Conservation (phyloP, 768 basidiomycete genomes). For the Sporobolomyces roseus region DNA sequence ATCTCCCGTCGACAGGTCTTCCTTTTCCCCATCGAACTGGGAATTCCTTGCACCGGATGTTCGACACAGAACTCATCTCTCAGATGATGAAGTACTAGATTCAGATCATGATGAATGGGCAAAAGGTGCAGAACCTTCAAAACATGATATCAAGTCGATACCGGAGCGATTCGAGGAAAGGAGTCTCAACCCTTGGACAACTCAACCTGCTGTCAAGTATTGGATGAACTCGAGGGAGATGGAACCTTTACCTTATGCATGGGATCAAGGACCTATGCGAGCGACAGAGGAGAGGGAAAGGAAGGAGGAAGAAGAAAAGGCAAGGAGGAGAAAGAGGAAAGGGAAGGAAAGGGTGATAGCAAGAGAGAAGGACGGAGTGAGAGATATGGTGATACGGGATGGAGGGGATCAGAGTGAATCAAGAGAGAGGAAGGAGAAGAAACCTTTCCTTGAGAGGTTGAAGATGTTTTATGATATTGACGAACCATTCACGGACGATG, state of each 20-base stretch:
- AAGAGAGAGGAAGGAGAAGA: not conserved
- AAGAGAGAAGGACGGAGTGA: not conserved
- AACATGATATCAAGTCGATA: not conserved
- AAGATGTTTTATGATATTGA: conserved; percentile 12
- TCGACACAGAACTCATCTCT: not conserved
- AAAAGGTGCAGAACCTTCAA: not conserved
- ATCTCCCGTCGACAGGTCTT: not conserved
- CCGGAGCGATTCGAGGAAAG: not conserved
- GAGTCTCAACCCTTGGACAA: not conserved
- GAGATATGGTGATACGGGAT: not conserved
- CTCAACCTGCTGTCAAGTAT: not conserved
- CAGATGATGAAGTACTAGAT: not conserved
- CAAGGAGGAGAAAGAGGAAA: not conserved
- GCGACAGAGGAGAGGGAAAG: not conserved
- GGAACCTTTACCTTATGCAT: not conserved
- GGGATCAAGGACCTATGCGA: not conserved
- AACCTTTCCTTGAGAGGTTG: not conserved
- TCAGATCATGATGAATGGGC: not conserved
- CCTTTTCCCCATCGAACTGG: not conserved
- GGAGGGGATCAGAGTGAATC: not conserved
- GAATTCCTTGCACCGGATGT: not conserved
- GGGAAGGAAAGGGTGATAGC: not conserved
- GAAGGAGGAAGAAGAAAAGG: not conserved
- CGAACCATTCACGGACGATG: not conserved
- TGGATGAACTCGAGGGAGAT: not conserved